These are phyloP conservation scores for Mycogone perniciosa DNA, from an alignment of 2,329 filamentous ascomycete genomes.

Conservation along the genomic window DNA sequence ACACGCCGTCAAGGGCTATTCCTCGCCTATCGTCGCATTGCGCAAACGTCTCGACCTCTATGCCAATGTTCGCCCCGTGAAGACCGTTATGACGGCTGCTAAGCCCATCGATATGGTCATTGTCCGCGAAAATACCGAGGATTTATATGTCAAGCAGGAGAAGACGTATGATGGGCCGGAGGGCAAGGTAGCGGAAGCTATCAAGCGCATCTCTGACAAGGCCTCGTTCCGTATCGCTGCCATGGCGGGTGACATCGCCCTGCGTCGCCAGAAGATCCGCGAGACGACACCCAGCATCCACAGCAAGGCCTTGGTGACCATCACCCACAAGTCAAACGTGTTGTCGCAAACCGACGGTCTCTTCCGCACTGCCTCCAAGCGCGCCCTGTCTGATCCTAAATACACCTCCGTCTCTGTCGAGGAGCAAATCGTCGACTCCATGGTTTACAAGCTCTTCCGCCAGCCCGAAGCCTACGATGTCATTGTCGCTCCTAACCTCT, in stretches of 20 bases:
- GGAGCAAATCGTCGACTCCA: conserved; percentile 98
- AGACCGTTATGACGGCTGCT: conserved; percentile 61
- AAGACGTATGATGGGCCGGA: conserved; percentile 68
- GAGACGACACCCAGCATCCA: conserved; percentile 53
- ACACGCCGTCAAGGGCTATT: conserved; percentile 88
- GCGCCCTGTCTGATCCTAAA: conserved; percentile 77
- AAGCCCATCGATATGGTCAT: conserved; percentile 92
- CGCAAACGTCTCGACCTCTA: conserved; percentile 93
- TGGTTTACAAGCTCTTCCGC: conserved; percentile 99
- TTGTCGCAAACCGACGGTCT: conserved; percentile 93
- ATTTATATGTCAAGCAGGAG: conserved; percentile 97
- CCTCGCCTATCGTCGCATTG: conserved; percentile 90
- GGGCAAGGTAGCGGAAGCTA: conserved; percentile 87
- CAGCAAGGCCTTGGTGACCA: conserved; percentile 70
- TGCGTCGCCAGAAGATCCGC: conserved; percentile 77
- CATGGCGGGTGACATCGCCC: conserved; percentile 92
- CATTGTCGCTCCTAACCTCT: conserved; percentile 89
- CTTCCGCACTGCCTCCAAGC: conserved; percentile 75
- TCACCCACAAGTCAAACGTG: conserved; percentile 98
- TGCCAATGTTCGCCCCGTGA: conserved; percentile 95
- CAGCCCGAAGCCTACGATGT: conserved; percentile 94
- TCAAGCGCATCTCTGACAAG: conserved; percentile 90
- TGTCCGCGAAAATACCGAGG: conserved; percentile 97
- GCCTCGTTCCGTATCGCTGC: conserved; percentile 80
- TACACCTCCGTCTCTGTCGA: conserved; percentile 98